Evolutionary conservation across 192 early-diverging fungal genomes (phyloP).

Genomic region (Paraglomus brasilianum): DNA sequence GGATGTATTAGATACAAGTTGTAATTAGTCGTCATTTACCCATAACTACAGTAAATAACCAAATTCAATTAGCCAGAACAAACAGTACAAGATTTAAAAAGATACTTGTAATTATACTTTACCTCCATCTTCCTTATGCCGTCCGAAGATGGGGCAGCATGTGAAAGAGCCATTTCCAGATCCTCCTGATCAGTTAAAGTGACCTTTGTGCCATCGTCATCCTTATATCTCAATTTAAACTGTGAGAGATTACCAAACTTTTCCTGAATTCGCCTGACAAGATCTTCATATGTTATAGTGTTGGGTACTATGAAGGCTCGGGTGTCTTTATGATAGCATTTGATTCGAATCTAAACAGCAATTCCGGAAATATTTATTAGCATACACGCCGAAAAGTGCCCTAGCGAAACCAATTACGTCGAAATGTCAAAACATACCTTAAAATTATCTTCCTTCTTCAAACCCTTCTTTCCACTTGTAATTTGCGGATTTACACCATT

Average conservation of each 20-base stretch:
- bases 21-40: too few species aligned
- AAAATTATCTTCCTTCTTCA: too few species aligned
- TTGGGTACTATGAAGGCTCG: slow-evolving; percentile 59
- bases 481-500: too few species aligned
- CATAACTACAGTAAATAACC: too few species aligned
- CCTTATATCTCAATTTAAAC: slow-evolving; percentile 76
- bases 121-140: slow-evolving; percentile 29
- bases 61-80: too few species aligned
- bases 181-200: slow-evolving; percentile 91
- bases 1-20: too few species aligned
- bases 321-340: slow-evolving; percentile 65
- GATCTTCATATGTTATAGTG: slow-evolving; percentile 51
- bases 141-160: background rate
- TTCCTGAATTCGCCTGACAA: slow-evolving; percentile 52
- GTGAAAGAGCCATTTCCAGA: slow-evolving; percentile 60
- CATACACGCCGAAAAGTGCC: background rate
- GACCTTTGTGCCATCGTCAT: slow-evolving; percentile 84
- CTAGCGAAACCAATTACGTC: too few species aligned
- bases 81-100: too few species aligned
- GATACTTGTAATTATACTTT: background rate
- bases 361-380: background rate
- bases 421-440: too few species aligned
- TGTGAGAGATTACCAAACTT: slow-evolving; percentile 55
- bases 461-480: too few species aligned
- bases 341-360: slow-evolving; percentile 49